These are phyloP conservation scores for Aspergillus aculeatinus DNA, from an alignment of 2,329 filamentous ascomycete species.

Conservation along the genomic window DNA sequence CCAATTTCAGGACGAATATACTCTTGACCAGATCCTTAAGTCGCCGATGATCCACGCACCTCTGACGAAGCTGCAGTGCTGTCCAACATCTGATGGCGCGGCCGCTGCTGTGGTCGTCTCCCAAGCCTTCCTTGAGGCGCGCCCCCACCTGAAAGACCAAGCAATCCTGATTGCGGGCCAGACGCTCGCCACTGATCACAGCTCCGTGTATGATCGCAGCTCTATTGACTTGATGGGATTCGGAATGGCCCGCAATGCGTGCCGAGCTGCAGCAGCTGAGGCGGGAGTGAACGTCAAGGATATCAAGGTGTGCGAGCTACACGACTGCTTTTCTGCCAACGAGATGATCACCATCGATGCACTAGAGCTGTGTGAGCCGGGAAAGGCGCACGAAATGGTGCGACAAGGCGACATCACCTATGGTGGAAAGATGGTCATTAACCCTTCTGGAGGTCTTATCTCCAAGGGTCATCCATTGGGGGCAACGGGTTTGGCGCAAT, in stretches of 20 bases:
- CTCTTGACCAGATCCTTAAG: slow-evolving; percentile 74
- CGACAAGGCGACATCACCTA: slow-evolving; percentile 87
- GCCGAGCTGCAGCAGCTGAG: slow-evolving; percentile 68
- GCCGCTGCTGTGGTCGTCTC: slow-evolving; percentile 88
- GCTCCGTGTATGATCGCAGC: slow-evolving; percentile 72
- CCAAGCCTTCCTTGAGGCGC: slow-evolving; percentile 79
- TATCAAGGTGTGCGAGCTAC: slow-evolving; percentile 82
- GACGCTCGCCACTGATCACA: slow-evolving; percentile 78
- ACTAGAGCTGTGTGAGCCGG: slow-evolving; percentile 72
- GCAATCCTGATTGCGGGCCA: slow-evolving; percentile 91
- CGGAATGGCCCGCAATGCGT: slow-evolving; percentile 76
- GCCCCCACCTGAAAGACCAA: slow-evolving; percentile 76
- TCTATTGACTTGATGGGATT: slow-evolving; percentile 88
- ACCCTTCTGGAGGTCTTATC: slow-evolving; percentile 91
- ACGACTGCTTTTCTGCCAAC: slow-evolving; percentile 96
- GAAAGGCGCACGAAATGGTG: slow-evolving; percentile 90
- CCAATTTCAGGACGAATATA: slow-evolving; percentile 94
- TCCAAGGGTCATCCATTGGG: slow-evolving; percentile 95
- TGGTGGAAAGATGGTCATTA: slow-evolving; percentile 76
- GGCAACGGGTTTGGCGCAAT: slow-evolving; percentile 92
- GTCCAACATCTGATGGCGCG: slow-evolving; percentile 89
- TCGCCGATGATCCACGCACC: slow-evolving; percentile 78
- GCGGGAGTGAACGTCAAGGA: slow-evolving; percentile 64
- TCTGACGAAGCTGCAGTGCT: slow-evolving; percentile 97
- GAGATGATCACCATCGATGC: slow-evolving; percentile 90